Evolutionary conservation across 768 basidiomycete species (phyloP).

Genomic region (Psilocybe subaeruginosa): DNA sequence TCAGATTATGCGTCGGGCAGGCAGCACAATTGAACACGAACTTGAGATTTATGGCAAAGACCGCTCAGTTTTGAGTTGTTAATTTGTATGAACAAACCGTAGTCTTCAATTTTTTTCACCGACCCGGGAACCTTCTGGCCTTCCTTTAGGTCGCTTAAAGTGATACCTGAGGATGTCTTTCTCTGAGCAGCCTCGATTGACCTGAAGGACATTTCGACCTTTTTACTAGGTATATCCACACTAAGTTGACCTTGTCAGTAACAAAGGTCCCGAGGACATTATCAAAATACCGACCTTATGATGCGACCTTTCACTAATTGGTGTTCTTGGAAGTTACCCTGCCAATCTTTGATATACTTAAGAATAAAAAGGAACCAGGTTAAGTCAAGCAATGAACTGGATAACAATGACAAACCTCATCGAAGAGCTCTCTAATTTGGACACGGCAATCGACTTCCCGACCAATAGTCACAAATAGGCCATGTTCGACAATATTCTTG

Average conservation of each 20-base stretch:
- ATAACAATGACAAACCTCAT: conserved; percentile 54
- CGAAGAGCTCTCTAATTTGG: conserved; percentile 92
- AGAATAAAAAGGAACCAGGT: conserved; percentile 16
- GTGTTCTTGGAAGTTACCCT: conserved; percentile 73
- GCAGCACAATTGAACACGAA: conserved; percentile 30
- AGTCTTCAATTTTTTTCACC: conserved; percentile 83
- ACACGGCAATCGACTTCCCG: conserved; percentile 87
- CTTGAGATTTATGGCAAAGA: conserved; percentile 94
- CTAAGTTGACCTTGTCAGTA: conserved; percentile 38
- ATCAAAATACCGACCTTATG: conserved; percentile 54
- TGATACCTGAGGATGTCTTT: conserved; percentile 36
- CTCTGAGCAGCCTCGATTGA: conserved; percentile 55
- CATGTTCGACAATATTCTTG: conserved; percentile 85
- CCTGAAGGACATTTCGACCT: conserved; percentile 91
- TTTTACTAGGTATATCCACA: conserved; percentile 68
- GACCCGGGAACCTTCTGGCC: conserved; percentile 83
- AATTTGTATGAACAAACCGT: conserved; percentile 92
- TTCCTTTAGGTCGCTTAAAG: conserved; percentile 61
- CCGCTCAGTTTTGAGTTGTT: conserved; percentile 85
- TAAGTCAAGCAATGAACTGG: background rate
- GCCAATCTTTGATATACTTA: conserved; percentile 97
- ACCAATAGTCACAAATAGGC: conserved; percentile 87
- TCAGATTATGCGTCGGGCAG: background rate
- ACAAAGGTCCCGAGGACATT: background rate
- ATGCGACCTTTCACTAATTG: conserved; percentile 90